These are phyloP conservation scores for Hortaea werneckii DNA, from an alignment of 2,329 filamentous ascomycete genomes.

Conservation along the genomic window DNA sequence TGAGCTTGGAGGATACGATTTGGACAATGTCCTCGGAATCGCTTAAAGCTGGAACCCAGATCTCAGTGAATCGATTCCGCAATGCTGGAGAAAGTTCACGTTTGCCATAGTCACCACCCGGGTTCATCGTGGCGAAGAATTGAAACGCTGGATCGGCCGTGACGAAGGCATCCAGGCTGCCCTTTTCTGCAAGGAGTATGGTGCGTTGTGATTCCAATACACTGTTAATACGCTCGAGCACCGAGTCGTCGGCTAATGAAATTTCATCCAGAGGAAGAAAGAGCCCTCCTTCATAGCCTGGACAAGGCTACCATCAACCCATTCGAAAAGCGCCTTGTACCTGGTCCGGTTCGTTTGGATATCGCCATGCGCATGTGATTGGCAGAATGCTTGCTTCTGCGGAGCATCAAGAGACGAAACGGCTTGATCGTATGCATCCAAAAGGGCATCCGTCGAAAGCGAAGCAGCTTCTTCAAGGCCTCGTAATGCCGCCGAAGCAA, in stretches of 20 bases:
- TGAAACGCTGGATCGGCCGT: slow-evolving; percentile 72
- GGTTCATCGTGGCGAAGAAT: slow-evolving; percentile 98
- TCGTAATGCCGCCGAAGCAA: slow-evolving; percentile 22
- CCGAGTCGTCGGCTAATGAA: slow-evolving; percentile 92
- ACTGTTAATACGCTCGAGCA: slow-evolving; percentile 90
- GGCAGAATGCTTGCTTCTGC: slow-evolving; percentile 7
- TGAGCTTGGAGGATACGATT: slow-evolving; percentile 71
- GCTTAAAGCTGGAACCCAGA: slow-evolving; percentile 88
- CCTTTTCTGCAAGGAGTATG: slow-evolving; percentile 87
- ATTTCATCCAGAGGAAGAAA: slow-evolving; percentile 97
- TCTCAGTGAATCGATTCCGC: slow-evolving; percentile 94
- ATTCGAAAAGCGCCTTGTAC: slow-evolving; percentile 84
- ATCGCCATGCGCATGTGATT: slow-evolving; percentile 10
- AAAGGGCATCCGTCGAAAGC: slow-evolving; percentile 43
- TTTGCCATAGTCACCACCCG: slow-evolving; percentile 96
- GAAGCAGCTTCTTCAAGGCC: slow-evolving; percentile 11
- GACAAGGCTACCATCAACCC: slow-evolving; percentile 88
- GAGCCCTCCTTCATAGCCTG: slow-evolving; percentile 84
- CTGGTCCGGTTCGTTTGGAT: slow-evolving; percentile 47
- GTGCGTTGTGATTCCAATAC: slow-evolving; percentile 83
- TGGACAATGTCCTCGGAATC: slow-evolving; percentile 77
- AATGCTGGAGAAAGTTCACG: slow-evolving; percentile 91
- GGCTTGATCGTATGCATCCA: slow-evolving; percentile 46
- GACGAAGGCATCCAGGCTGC: slow-evolving; percentile 70
- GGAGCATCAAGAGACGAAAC: slow-evolving; percentile 29